phyloP scores from a whole-genome alignment of 2,329 filamentous ascomycete species.

The Diaporthe humulicola region DNA sequence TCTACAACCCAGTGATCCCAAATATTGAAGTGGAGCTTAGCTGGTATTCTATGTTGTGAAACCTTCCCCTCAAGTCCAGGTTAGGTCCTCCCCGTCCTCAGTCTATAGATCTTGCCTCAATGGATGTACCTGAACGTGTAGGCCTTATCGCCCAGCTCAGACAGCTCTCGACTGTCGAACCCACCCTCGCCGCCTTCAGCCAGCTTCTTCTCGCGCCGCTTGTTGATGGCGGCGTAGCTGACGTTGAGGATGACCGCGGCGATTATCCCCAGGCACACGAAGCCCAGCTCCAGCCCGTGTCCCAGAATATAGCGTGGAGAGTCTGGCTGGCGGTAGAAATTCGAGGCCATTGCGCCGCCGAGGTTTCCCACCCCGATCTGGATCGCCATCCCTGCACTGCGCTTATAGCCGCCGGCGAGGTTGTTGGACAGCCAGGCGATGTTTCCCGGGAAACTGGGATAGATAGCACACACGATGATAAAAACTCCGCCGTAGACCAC shows the following conservation, averaged over 20 bases:
- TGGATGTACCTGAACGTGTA: slow-evolving; percentile 74
- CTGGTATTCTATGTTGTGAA: neutral
- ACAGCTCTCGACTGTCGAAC: slow-evolving; percentile 63
- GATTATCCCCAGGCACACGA: slow-evolving; percentile 60
- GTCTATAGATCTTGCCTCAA: slow-evolving; percentile 42
- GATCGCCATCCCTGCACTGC: slow-evolving; percentile 73
- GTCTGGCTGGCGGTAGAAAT: slow-evolving; percentile 74
- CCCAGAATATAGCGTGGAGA: slow-evolving; percentile 63
- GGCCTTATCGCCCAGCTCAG: slow-evolving; percentile 71
- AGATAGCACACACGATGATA: slow-evolving; percentile 82
- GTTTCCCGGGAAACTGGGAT: slow-evolving; percentile 82
- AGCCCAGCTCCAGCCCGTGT: slow-evolving; percentile 59
- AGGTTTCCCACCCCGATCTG: slow-evolving; percentile 74
- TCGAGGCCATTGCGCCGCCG: slow-evolving; percentile 76
- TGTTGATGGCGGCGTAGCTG: slow-evolving; percentile 71
- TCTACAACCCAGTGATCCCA: neutral
- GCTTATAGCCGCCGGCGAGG: slow-evolving; percentile 75
- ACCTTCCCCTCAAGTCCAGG: neutral
- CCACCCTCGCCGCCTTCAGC: slow-evolving; percentile 56
- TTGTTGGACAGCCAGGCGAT: slow-evolving; percentile 87
- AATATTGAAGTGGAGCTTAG: neutral
- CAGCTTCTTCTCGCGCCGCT: slow-evolving; percentile 63
- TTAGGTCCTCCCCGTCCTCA: neutral
- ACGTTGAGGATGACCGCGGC: slow-evolving; percentile 59
- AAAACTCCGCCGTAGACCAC: slow-evolving; percentile 83